phyloP scores from a whole-genome alignment of 495 filamentous ascomycete species.

The Xanthoparmelia taractica region DNA sequence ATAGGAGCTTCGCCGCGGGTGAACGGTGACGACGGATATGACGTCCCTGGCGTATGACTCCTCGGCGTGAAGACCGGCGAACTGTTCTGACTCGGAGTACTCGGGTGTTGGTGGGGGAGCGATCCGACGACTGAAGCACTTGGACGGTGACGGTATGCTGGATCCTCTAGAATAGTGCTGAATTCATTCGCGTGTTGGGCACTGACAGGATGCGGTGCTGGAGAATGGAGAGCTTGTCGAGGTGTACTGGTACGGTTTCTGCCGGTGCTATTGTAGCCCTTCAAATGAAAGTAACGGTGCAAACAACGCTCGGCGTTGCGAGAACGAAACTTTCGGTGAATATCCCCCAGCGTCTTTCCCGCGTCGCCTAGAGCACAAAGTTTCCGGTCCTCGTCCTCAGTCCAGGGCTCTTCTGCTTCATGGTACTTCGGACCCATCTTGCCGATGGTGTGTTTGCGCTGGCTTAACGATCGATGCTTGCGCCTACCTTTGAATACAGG shows the following conservation, averaged over 20 bases:
- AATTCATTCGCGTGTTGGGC: background rate
- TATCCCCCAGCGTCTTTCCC: background rate
- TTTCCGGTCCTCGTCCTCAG: background rate
- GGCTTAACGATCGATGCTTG: conserved; percentile 5
- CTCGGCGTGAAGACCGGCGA: background rate
- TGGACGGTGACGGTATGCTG: background rate
- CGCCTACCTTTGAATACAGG: background rate
- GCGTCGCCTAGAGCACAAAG: background rate
- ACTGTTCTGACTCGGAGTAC: background rate
- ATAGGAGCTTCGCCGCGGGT: background rate
- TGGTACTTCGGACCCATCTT: background rate
- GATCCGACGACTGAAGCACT: background rate
- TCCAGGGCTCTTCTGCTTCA: background rate
- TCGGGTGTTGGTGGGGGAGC: background rate
- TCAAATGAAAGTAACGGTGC: background rate
- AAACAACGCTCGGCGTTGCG: background rate
- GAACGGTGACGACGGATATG: background rate
- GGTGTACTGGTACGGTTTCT: background rate
- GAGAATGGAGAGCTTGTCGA: background rate
- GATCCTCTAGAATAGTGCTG: background rate
- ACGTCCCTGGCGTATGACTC: background rate
- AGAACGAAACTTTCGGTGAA: background rate
- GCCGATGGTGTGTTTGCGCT: background rate
- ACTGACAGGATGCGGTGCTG: background rate
- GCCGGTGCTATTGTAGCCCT: background rate